Evolutionary conservation across 75 land plant genomes (phyloP), one percentile per base, ranked within the genome.

Genomic region (Adiantum capillusveneris): DNA sequence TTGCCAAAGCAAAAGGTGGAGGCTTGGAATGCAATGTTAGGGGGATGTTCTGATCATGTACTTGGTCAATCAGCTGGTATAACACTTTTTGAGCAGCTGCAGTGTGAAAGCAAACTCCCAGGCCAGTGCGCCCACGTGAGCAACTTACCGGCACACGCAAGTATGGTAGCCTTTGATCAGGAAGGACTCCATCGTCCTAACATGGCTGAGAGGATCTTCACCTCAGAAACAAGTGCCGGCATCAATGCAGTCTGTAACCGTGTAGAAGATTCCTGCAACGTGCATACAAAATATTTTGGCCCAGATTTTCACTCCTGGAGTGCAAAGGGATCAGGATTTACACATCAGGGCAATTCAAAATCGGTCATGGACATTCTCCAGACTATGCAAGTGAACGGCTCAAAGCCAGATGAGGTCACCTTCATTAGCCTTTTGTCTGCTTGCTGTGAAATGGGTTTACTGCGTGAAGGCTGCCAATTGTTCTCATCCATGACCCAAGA

Each of bases 291-390:
- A 28, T 25, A 72, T 59, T 65, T 67, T 16, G 28, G 37, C 7
- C 52, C 66, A 62, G 74, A 81, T 53, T 70, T 72, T 12, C 68
- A 75, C 42, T 44, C 84, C 0, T 81, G 84, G 84, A 78, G 78
- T 0, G 22, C 76, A 14, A 31, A 78, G 56, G 68, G 77, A 49
- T 49, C 79, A 14, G 84, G 84, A 19, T 85, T 74, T 51, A 64
- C 56, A 28, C 65, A 67, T 0, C 68, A 77, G 44, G 73, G 70
- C 17, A 25, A 56, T 18, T 17, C 22, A 6, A 14, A 5, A 24
- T 57, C 74, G 46, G 81, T 81, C 24, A 25, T 86, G 26, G 58
- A 50, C 3, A 31, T 80, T 27, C 75, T 73, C 60, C 59, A 69
- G 49, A 49, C 56, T 59, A 83, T 86, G 84, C 20, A 65, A 36